Conservation (phyloP, 176 grass and related monocot species). For the Calamus simplicifolius region DNA sequence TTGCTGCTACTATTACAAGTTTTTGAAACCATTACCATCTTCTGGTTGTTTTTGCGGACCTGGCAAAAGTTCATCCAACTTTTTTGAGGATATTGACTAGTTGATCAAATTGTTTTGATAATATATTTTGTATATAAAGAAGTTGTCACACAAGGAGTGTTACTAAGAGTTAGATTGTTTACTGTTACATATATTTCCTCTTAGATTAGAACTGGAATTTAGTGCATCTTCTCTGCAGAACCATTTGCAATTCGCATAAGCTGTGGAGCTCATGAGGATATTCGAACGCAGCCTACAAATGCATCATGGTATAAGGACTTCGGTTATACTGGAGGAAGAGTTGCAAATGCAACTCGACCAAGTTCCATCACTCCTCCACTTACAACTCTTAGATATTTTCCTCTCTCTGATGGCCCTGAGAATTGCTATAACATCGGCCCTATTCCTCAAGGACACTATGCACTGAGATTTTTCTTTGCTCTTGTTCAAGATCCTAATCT, state of each 20-base stretch:
- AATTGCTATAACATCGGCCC: constrained; percentile 88
- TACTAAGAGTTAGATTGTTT: too few relatives aligned
- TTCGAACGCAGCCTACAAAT: constrained; percentile 65
- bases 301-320: constrained; percentile 94
- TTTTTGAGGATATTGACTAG: too few relatives aligned
- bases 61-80: too few relatives aligned
- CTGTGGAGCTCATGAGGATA: constrained; percentile 83
- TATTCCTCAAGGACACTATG: constrained; percentile 61
- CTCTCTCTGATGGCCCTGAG: constrained; percentile 83
- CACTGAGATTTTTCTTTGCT: constrained; percentile 86
- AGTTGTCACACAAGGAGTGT: too few relatives aligned
- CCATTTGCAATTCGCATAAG: constrained; percentile 82
- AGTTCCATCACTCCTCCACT: constrained; percentile 74
- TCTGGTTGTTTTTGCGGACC: too few relatives aligned
- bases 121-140: too few relatives aligned
- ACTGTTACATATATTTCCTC: not conserved
- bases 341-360: constrained; percentile 66
- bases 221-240: constrained; percentile 42
- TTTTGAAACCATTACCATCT: too few relatives aligned
- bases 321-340: constrained; percentile 77
- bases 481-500: constrained; percentile 69
- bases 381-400: constrained; percentile 79
- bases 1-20: too few relatives aligned
- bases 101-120: too few relatives aligned
- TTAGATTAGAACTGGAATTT: not conserved